These are phyloP conservation scores for Phaeosphaeriaceae sp. DNA, from an alignment of 2,329 filamentous ascomycete genomes.

Conservation along the genomic window DNA sequence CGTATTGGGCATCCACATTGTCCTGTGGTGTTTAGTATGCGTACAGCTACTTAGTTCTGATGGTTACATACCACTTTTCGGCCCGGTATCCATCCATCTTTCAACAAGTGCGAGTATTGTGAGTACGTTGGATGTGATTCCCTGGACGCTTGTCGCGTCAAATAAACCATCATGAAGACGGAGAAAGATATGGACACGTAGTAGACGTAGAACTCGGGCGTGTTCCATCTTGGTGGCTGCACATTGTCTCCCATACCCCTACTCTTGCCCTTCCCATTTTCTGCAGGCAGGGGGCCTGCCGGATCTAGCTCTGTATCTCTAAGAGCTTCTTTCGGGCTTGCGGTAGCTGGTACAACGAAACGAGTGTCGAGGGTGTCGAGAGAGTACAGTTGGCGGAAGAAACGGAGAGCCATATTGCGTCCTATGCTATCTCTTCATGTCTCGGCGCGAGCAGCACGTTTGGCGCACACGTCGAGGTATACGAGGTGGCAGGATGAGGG, in stretches of 20 bases:
- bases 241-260: constrained; percentile 49
- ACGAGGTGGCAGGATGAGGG: constrained; percentile 18
- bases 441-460: background rate
- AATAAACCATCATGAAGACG: constrained; percentile 89
- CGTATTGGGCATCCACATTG: constrained; percentile 87
- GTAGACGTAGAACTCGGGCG: constrained; percentile 86
- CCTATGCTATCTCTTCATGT: constrained; percentile 31
- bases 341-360: constrained; percentile 73
- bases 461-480: constrained; percentile 4
- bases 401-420: constrained; percentile 50
- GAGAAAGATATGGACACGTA: constrained; percentile 69
- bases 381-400: constrained; percentile 64
- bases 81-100: constrained; percentile 88
- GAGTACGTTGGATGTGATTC: constrained; percentile 82
- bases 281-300: constrained; percentile 34
- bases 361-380: constrained; percentile 74
- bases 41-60: background rate
- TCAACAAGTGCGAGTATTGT: constrained; percentile 74
- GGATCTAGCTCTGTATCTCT: constrained; percentile 44
- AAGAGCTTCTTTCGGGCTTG: constrained; percentile 60
- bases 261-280: constrained; percentile 30
- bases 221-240: constrained; percentile 79
- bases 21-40: constrained; percentile 62
- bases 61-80: constrained; percentile 74
- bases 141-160: constrained; percentile 51